phyloP scores from a whole-genome alignment of 306 rosid species.

The Dryas octopetala region DNA sequence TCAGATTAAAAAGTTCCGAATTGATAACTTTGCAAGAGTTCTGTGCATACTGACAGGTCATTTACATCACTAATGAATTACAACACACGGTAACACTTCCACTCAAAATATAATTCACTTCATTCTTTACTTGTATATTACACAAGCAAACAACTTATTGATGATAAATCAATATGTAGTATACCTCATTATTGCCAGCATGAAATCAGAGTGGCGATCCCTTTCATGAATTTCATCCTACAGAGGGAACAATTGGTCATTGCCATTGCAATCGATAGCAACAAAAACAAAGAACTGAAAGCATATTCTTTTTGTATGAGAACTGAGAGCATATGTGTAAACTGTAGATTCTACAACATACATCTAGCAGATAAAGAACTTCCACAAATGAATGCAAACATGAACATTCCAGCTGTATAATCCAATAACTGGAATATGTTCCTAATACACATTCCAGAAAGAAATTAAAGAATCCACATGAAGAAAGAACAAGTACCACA shows the following conservation, averaged over 20 bases:
- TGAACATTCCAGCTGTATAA: not conserved
- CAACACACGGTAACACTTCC: not conserved
- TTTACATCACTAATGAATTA: not conserved
- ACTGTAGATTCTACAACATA: not conserved
- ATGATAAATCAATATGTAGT: constrained; percentile 4
- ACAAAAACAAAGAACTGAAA: constrained; percentile 10
- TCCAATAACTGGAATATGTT: not conserved
- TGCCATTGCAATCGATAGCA: not conserved
- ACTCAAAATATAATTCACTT: not conserved
- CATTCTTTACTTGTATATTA: not conserved
- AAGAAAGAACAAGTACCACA: constrained; percentile 58
- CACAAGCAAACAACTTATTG: constrained; percentile 7
- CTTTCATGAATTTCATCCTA: constrained; percentile 99
- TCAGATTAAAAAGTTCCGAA: constrained; percentile 19
- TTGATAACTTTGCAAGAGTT: not conserved
- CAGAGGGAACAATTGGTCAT: constrained; percentile 16
- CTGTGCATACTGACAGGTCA: not conserved
- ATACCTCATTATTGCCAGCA: constrained; percentile 86
- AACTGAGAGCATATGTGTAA: not conserved
- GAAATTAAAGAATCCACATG: constrained; percentile 15
- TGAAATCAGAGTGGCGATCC: constrained; percentile 84
- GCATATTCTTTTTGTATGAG: no score
- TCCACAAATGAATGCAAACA: not conserved
- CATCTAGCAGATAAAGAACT: not conserved
- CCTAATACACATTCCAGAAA: not conserved